These are phyloP conservation scores for Salvia rosmarinus DNA, from an alignment of 257 asterid species.

Conservation along the genomic window DNA sequence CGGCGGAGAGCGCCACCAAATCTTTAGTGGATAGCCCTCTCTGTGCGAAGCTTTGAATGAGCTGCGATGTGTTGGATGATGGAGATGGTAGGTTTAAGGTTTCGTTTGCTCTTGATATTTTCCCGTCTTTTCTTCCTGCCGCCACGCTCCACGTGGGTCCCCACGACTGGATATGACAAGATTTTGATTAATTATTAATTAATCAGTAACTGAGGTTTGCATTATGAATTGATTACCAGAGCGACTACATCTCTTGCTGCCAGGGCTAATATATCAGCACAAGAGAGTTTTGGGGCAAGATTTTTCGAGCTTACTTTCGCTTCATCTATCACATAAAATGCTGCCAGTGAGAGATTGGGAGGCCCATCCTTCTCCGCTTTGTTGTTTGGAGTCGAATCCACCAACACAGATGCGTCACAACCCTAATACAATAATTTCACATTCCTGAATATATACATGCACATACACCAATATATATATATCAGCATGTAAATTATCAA, in stretches of 20 bases:
- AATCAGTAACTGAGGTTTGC: no score
- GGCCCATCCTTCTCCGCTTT: slow-evolving; percentile 85
- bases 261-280: slow-evolving; percentile 72
- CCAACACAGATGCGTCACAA: slow-evolving; percentile 78
- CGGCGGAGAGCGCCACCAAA: slow-evolving; percentile 73
- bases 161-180: slow-evolving; percentile 49
- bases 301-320: slow-evolving; percentile 66
- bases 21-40: slow-evolving; percentile 63
- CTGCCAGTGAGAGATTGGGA: slow-evolving; percentile 64
- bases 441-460: neutral
- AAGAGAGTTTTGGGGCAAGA: slow-evolving; percentile 70
- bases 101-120: slow-evolving; percentile 64
- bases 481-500: no score
- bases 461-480: no score
- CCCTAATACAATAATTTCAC: slow-evolving; percentile 47
- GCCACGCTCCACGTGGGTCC: slow-evolving; percentile 71
- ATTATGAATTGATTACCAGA: slow-evolving; percentile 43
- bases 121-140: slow-evolving; percentile 71
- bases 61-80: slow-evolving; percentile 56
- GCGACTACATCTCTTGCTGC: slow-evolving; percentile 73
- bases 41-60: slow-evolving; percentile 55
- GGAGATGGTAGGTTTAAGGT: slow-evolving; percentile 71
- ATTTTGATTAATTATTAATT: neutral
- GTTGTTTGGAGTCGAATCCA: slow-evolving; percentile 68
- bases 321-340: slow-evolving; percentile 69